Conservation (phyloP, 1,284 basidiomycete genomes). For the Ceratobasidium sp. region DNA sequence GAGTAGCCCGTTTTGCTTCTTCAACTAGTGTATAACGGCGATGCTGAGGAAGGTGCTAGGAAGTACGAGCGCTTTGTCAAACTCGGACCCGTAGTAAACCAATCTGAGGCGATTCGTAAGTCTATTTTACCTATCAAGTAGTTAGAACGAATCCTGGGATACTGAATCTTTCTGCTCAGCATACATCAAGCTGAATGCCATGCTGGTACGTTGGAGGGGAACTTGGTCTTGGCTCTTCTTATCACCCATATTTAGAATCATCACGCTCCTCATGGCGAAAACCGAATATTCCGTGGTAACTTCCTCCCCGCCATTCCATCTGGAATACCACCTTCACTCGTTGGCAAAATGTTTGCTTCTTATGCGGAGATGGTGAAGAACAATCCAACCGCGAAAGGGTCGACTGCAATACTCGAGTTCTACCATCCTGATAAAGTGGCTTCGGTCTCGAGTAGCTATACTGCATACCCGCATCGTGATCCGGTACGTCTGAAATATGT, state of each 20-base stretch:
- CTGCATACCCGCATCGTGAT: slow-evolving; percentile 52
- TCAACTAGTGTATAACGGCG: slow-evolving; percentile 28
- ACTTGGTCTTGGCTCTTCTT: too few species aligned
- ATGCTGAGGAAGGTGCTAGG: slow-evolving; percentile 27
- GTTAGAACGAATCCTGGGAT: too few species aligned
- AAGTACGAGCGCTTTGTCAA: slow-evolving; percentile 39
- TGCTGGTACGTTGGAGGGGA: background rate
- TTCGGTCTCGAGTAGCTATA: slow-evolving; percentile 55
- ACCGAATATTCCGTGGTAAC: slow-evolving; percentile 2
- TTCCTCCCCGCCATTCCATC: background rate
- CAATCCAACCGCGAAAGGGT: slow-evolving; percentile 33
- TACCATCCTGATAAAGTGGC: slow-evolving; percentile 58
- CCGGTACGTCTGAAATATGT: slow-evolving; percentile 39
- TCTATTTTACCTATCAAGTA: background rate
- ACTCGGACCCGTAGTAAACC: slow-evolving; percentile 29
- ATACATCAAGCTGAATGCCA: background rate
- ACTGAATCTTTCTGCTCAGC: background rate
- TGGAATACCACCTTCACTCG: slow-evolving; percentile 6
- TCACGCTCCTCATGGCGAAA: background rate
- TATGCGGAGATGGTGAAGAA: background rate
- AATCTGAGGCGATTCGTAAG: background rate
- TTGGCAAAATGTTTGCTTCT: background rate
- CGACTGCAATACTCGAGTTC: slow-evolving; percentile 58
- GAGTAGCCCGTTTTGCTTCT: slow-evolving; percentile 22
- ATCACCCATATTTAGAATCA: background rate